Base-by-base conservation (phyloP, 345 rosid genomes). In the Physaria fendleri region DNA sequence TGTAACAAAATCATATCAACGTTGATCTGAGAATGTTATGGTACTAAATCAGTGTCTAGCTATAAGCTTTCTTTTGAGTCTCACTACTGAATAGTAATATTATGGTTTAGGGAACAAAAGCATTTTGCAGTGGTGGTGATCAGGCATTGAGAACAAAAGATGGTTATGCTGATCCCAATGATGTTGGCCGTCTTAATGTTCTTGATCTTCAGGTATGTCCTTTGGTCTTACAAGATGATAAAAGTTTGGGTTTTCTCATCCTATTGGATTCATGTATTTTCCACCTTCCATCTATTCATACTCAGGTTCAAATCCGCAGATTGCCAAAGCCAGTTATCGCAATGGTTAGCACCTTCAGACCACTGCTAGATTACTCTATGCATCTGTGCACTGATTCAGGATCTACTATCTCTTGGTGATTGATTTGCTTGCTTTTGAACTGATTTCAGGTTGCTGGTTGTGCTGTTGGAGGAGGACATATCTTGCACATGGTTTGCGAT, bases 251-350 rank as follows among this genome's bases (percentile, higher is more conserved):
- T 28, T 48, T 49, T 9, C 13, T 55, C 0, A 4, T 17, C 35
- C 22, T 20, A 30, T 23, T 0, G 1, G 29, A 14, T 34, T 62
- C 29, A 18, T 32, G 12, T 45, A 30, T 23, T 15, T 30, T 60
- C 5, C 8, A 45, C 18, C 32, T 45, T 37, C 28, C 10, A 35
- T 51, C 40, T 58, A 16, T 61, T 22, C 32, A 28, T 42, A 11
- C 63, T 75, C 81, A 92, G 95, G 77, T 85, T 17, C 97, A 86
- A 65, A 88, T 92, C 65, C 79, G 99, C 10, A 84, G 97, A 43
- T 84, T 86, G 58, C 95, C 99, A 12, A 93, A 93, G 54, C 95
- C 97, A n/a, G 88, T 93, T 57, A 88, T 93, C 13, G 99, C 97
- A 6, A 92, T 92, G 97, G 99, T 88, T 78, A 63, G 59, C 28